Percentiles rank a stretch among this genome's conserved stretches.
These are phyloP conservation scores for Juglanconis oblonga DNA, from an alignment of 2,329 filamentous ascomycete genomes.

Conservation along the genomic window DNA sequence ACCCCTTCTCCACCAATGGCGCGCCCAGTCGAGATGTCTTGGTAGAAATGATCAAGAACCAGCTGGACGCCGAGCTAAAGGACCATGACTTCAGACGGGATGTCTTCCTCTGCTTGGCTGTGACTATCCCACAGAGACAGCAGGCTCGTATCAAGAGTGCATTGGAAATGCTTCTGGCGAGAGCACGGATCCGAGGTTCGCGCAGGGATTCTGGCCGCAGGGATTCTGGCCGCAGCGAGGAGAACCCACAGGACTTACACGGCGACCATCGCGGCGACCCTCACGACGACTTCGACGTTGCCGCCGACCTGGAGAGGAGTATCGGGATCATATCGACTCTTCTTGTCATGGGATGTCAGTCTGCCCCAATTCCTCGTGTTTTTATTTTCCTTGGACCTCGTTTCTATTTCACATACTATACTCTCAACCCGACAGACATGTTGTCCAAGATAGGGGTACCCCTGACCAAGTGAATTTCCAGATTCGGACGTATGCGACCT, in stretches of 20 bases:
- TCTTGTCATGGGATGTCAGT: slow-evolving; percentile 18
- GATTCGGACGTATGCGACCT: slow-evolving; percentile 19
- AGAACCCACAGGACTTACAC: slow-evolving; percentile 3
- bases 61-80: slow-evolving; percentile 4
- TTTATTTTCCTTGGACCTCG: not conserved
- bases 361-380: not conserved
- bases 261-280: not conserved
- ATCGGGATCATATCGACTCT: slow-evolving; percentile 16
- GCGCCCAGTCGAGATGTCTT: slow-evolving; percentile 9
- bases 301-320: slow-evolving; percentile 9
- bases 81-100: slow-evolving; percentile 16
- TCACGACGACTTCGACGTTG: not conserved
- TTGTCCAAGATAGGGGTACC: not conserved
- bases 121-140: slow-evolving; percentile 15
- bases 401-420: not conserved
- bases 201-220: slow-evolving; percentile 8
- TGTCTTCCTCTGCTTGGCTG: slow-evolving; percentile 18
- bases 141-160: slow-evolving; percentile 10
- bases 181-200: slow-evolving; percentile 13
- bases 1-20: slow-evolving; percentile 11
- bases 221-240: not conserved
- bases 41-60: slow-evolving; percentile 13
- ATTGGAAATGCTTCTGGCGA: slow-evolving; percentile 11
- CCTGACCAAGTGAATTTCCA: slow-evolving; percentile 3
- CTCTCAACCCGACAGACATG: not conserved